A percentile compares a stretch with the other conserved stretches of the same genome.
phyloP scores from a whole-genome alignment of 495 filamentous ascomycete species.

The Xylaria cubensis region DNA sequence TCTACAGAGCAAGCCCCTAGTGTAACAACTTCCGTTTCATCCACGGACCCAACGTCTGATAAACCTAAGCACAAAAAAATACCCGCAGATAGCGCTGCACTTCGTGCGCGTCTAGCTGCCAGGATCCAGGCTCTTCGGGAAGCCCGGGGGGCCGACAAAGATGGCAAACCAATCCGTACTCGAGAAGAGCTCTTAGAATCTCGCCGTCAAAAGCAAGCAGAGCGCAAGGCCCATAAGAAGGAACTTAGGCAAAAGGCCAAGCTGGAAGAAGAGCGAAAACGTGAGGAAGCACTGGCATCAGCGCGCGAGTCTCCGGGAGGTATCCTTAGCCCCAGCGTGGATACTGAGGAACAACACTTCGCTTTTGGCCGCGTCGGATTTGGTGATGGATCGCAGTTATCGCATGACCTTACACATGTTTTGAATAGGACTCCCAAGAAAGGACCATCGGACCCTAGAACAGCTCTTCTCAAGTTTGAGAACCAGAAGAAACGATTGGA shows the following conservation, averaged over 20 bases:
- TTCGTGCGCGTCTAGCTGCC: conserved; percentile 77
- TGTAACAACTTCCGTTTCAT: conserved; percentile 75
- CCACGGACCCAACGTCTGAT: conserved; percentile 61
- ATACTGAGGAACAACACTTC: conserved; percentile 63
- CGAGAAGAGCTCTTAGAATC: conserved; percentile 90
- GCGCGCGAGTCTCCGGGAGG: conserved; percentile 61
- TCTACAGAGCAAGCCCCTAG: conserved; percentile 57
- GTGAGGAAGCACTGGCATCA: conserved; percentile 72
- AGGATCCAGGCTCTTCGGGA: conserved; percentile 83
- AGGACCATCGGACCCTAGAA: conserved; percentile 80
- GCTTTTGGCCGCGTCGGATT: conserved; percentile 88
- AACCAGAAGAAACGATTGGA: conserved; percentile 73
- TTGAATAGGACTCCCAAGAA: conserved; percentile 64
- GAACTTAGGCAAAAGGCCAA: conserved; percentile 74
- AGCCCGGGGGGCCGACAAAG: conserved; percentile 80
- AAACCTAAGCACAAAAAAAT: conserved; percentile 61
- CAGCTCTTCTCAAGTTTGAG: conserved; percentile 72
- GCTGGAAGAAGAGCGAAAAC: conserved; percentile 72
- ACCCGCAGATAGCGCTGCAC: conserved; percentile 67
- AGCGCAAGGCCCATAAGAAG: conserved; percentile 87
- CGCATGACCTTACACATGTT: conserved; percentile 68
- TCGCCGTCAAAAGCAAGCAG: conserved; percentile 82
- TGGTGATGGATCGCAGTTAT: conserved; percentile 78
- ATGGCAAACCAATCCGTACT: conserved; percentile 79
- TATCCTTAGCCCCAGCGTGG: conserved; percentile 73